phyloP scores from a whole-genome alignment of 768 basidiomycete genomes.

The Tricholoma sp. region DNA sequence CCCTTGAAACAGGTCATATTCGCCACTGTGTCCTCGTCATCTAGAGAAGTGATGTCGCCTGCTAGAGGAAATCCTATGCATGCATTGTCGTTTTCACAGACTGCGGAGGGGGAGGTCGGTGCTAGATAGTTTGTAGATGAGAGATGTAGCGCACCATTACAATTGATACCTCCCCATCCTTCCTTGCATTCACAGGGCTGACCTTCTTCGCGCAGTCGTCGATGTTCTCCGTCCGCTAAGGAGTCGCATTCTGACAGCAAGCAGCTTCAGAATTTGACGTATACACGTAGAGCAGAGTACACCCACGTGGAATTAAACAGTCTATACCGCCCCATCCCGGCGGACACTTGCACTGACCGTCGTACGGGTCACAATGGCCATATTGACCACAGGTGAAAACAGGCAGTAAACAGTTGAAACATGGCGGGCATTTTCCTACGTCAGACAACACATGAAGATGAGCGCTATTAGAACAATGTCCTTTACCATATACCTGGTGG shows the following conservation, averaged over 20 bases:
- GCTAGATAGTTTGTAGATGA: neutral
- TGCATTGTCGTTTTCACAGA: conserved; percentile 78
- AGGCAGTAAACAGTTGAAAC: conserved; percentile 95
- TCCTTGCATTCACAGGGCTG: conserved; percentile 85
- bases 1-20: conserved; percentile 95
- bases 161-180: conserved; percentile 95
- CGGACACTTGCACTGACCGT: conserved; percentile 96
- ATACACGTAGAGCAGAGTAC: neutral
- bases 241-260: conserved; percentile 79
- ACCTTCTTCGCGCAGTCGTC: conserved; percentile 73
- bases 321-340: conserved; percentile 98
- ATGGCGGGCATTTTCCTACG: conserved; percentile 69
- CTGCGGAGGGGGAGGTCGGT: conserved; percentile 33
- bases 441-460: neutral
- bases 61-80: conserved; percentile 76
- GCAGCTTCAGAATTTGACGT: conserved; percentile 3
- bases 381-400: conserved; percentile 91
- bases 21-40: conserved; percentile 30
- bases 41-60: conserved; percentile 32
- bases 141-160: conserved; percentile 64
- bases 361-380: conserved; percentile 83
- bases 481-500: conserved; percentile 13
- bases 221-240: conserved; percentile 82
- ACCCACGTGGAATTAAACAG: conserved; percentile 86
- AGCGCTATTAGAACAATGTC: neutral